These are phyloP conservation scores for Pseudogymnoascus sp. DNA, from an alignment of 2,329 filamentous ascomycete genomes.

Conservation along the genomic window DNA sequence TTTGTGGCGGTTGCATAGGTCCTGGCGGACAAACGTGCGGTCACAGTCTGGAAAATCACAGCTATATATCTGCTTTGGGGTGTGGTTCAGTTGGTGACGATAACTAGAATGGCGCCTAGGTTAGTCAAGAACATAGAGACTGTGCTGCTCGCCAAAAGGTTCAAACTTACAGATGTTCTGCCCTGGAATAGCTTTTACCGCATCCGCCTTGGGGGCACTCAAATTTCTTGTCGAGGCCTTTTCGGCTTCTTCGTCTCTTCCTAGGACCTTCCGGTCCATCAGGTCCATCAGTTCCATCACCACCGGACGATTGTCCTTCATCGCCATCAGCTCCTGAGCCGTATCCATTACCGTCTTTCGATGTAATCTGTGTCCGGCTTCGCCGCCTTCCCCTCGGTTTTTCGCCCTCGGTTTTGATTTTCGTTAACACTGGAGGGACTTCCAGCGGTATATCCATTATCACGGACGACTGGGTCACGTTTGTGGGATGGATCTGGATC, in stretches of 20 bases:
- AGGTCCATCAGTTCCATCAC: conserved; percentile 19
- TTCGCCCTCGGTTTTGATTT: conserved; percentile 20
- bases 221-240: conserved; percentile 72
- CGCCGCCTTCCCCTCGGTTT: conserved; percentile 25
- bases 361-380: conserved; percentile 21
- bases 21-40: conserved; percentile 85
- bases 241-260: conserved; percentile 63
- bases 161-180: conserved; percentile 74
- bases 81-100: conserved; percentile 91
- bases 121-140: conserved; percentile 7
- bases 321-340: conserved; percentile 20
- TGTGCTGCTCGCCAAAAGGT: conserved; percentile 14
- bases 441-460: not conserved
- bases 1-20: conserved; percentile 78
- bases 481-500: not conserved
- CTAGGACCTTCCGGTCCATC: conserved; percentile 18
- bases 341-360: conserved; percentile 19
- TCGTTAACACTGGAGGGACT: conserved; percentile 18
- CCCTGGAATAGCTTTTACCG: conserved; percentile 91
- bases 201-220: conserved; percentile 80
- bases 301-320: conserved; percentile 25
- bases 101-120: conserved; percentile 39
- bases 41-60: conserved; percentile 90
- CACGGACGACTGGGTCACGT: not conserved
- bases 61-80: conserved; percentile 87